Evolutionary conservation across 345 rosid species (phyloP).

Genomic region (Dimocarpus longan): DNA sequence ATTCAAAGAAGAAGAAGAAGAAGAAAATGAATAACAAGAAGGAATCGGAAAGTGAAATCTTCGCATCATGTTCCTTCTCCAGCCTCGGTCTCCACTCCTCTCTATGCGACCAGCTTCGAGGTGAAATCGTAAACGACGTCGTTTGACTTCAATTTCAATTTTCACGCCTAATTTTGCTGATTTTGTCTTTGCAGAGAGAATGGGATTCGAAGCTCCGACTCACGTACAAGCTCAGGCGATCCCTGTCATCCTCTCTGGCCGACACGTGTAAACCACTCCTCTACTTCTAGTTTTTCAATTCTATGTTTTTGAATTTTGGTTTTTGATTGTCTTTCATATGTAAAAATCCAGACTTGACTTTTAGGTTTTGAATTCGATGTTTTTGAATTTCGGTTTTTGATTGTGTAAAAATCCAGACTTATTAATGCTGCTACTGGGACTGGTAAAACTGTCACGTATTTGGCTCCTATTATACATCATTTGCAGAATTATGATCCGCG

Average conservation of each 20-base stretch:
- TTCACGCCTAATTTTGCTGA: neutral
- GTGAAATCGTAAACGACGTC: conserved; percentile 20
- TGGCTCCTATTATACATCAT: conserved; percentile 87
- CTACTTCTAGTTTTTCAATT: neutral
- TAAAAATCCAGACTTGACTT: conserved; percentile 53
- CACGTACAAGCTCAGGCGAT: conserved; percentile 89
- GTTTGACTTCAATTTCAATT: neutral
- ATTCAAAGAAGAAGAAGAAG: conserved; percentile 1
- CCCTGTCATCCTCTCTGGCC: conserved; percentile 89
- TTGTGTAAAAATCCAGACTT: conserved; percentile 46
- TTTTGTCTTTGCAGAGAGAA: conserved; percentile 53
- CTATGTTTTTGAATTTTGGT: neutral
- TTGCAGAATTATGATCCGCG: conserved; percentile 65
- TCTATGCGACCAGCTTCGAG: conserved; percentile 61
- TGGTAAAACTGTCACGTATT: conserved; percentile 89
- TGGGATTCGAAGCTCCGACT: conserved; percentile 87
- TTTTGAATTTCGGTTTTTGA: neutral
- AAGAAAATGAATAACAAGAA: conserved; percentile 18
- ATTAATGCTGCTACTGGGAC: conserved; percentile 95
- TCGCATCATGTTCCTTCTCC: conserved; percentile 72
- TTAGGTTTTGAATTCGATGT: neutral
- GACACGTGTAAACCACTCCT: conserved; percentile 70
- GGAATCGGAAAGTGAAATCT: conserved; percentile 32
- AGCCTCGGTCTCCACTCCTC: conserved; percentile 65
- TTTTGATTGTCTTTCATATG: neutral